These are phyloP conservation scores for Tetramitus jugosus DNA, from an alignment of 208 protist species.

Conservation along the genomic window DNA sequence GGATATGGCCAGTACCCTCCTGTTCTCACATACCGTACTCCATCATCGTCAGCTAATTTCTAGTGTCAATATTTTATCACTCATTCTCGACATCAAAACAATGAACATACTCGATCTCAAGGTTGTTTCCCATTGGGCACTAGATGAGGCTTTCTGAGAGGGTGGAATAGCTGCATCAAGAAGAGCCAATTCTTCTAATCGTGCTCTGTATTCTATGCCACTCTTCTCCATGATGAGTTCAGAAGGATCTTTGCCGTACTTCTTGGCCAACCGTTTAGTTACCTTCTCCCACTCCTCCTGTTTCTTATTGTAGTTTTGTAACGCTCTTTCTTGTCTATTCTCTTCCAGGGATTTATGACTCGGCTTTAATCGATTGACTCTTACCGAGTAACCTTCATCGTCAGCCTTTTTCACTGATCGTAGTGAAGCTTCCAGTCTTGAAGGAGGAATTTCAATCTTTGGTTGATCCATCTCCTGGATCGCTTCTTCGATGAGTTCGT, in stretches of 20 bases:
- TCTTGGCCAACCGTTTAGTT: background rate
- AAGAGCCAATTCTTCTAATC: conserved; percentile 24
- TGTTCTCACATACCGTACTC: conserved; percentile 28
- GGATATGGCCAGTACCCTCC: conserved; percentile 28
- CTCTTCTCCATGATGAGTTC: background rate
- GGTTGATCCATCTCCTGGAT: no score
- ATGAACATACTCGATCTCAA: conserved; percentile 7
- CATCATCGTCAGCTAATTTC: conserved; percentile 19
- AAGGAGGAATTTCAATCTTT: no score
- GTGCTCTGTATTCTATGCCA: background rate
- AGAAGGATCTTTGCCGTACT: background rate
- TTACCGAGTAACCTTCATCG: background rate
- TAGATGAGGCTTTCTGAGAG: background rate
- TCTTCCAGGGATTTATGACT: no score
- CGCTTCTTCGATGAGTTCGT: no score
- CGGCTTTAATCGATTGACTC: background rate
- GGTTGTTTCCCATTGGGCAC: conserved; percentile 17
- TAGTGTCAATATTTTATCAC: background rate
- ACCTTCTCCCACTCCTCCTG: background rate
- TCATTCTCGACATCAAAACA: no score
- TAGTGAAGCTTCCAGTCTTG: no score
- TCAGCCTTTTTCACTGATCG: background rate
- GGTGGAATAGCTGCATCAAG: conserved; percentile 22
- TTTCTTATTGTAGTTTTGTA: background rate
- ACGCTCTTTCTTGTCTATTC: background rate